These are phyloP conservation scores for Stellera chamaejasme DNA, from an alignment of 345 rosid species.

Conservation along the genomic window DNA sequence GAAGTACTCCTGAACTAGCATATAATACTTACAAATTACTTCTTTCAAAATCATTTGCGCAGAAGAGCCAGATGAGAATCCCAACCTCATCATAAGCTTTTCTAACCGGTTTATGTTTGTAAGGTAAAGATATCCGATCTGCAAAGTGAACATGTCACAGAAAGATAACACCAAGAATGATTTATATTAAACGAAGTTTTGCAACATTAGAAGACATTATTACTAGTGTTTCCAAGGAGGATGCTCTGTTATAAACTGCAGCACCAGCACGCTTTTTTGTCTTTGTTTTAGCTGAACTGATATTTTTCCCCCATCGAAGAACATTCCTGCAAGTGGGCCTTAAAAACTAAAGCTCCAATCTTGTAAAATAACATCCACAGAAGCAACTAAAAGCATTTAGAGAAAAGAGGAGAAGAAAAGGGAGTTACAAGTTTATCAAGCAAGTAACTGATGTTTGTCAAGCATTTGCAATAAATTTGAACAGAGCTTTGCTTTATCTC, in stretches of 20 bases:
- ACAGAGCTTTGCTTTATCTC: no score
- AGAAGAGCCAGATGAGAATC: slow-evolving; percentile 62
- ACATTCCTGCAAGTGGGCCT: slow-evolving; percentile 29
- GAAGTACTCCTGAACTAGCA: no score
- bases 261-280: slow-evolving; percentile 54
- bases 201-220: background rate
- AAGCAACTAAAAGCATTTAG: no score
- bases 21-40: slow-evolving; percentile 23
- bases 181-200: background rate
- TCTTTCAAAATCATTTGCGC: slow-evolving; percentile 33
- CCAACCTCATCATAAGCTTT: slow-evolving; percentile 72
- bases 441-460: no score
- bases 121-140: slow-evolving; percentile 84
- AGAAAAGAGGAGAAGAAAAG: background rate
- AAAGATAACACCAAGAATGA: background rate
- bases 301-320: slow-evolving; percentile 65
- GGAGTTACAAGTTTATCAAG: background rate
- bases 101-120: slow-evolving; percentile 62
- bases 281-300: slow-evolving; percentile 37
- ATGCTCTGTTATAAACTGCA: slow-evolving; percentile 59
- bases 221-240: slow-evolving; percentile 61
- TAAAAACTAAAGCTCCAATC: background rate
- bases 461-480: background rate
- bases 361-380: no score
- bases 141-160: slow-evolving; percentile 3